These are phyloP conservation scores for Byssochlamys sp. DNA, from an alignment of 2,329 filamentous ascomycete species.

Conservation along the genomic window DNA sequence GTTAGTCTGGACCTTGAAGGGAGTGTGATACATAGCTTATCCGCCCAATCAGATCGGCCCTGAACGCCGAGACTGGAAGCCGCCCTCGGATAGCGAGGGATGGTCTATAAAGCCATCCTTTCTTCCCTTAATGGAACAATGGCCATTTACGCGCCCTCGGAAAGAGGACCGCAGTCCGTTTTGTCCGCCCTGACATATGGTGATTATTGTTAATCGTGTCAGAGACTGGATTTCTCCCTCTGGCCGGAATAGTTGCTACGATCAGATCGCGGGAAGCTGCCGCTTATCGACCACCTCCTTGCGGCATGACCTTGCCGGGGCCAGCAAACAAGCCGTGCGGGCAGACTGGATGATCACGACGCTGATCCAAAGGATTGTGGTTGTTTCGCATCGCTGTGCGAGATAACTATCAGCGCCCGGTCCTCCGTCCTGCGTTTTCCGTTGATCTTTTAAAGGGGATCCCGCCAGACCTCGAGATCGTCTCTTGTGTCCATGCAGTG, in stretches of 20 bases:
- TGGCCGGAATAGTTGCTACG: background rate
- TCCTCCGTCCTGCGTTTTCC: background rate
- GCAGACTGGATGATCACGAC: background rate
- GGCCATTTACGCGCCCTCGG: background rate
- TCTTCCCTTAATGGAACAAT: background rate
- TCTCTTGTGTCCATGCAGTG: background rate
- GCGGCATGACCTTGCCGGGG: background rate
- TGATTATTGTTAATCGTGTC: background rate
- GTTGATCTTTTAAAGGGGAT: background rate
- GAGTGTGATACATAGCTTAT: background rate
- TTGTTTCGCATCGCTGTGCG: background rate
- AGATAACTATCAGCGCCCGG: background rate
- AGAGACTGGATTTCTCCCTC: background rate
- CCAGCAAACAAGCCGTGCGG: background rate
- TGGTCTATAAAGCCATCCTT: background rate
- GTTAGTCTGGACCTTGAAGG: background rate
- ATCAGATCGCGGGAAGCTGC: background rate
- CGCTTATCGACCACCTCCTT: background rate
- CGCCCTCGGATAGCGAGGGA: background rate
- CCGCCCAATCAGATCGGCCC: constrained; percentile 17
- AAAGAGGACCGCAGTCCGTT: background rate
- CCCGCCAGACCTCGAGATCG: background rate
- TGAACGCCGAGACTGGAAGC: constrained; percentile 15
- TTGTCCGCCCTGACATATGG: background rate
- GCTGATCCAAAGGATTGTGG: background rate